These are phyloP conservation scores for Fusarium sp. DNA, from an alignment of 2,329 filamentous ascomycete species.

Conservation along the genomic window DNA sequence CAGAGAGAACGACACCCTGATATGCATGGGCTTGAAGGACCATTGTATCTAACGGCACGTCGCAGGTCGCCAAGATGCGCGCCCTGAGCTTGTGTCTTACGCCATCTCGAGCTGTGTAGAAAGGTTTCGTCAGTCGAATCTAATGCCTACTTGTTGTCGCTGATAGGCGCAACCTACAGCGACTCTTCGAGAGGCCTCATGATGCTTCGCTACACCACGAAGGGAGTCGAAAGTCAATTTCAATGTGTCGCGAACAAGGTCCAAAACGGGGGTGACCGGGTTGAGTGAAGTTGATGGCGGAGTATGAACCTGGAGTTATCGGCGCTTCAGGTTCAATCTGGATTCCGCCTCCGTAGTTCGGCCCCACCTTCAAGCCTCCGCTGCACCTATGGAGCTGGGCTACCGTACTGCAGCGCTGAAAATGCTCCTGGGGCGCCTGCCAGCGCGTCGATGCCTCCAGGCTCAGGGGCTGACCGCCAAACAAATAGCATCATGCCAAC, in stretches of 20 bases:
- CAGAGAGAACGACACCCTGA: conserved; percentile 86
- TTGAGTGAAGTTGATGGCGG: conserved; percentile 31
- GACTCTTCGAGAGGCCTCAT: conserved; percentile 59
- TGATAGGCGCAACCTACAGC: conserved; percentile 51
- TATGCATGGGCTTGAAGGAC: conserved; percentile 73
- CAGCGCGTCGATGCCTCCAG: conserved; percentile 12
- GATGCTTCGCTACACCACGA: conserved; percentile 20
- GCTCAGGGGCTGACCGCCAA: conserved; percentile 38
- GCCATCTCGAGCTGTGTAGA: conserved; percentile 74
- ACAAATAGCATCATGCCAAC: conserved; percentile 27
- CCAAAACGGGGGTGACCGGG: conserved; percentile 7
- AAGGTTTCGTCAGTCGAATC: conserved; percentile 44
- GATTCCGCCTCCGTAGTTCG: conserved; percentile 29
- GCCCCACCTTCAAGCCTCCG: conserved; percentile 33
- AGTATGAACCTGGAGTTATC: conserved; percentile 30
- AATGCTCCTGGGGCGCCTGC: conserved; percentile 8
- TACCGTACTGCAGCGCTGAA: conserved; percentile 9
- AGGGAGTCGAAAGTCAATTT: neutral
- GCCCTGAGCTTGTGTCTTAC: conserved; percentile 71
- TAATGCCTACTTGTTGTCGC: conserved; percentile 7
- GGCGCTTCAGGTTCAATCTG: conserved; percentile 33
- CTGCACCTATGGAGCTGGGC: neutral
- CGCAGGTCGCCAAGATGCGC: conserved; percentile 73
- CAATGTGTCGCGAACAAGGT: conserved; percentile 4
- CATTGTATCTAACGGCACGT: conserved; percentile 73